phyloP scores from a whole-genome alignment of 2,329 filamentous ascomycete species.

The Fusarium caatingaense region DNA sequence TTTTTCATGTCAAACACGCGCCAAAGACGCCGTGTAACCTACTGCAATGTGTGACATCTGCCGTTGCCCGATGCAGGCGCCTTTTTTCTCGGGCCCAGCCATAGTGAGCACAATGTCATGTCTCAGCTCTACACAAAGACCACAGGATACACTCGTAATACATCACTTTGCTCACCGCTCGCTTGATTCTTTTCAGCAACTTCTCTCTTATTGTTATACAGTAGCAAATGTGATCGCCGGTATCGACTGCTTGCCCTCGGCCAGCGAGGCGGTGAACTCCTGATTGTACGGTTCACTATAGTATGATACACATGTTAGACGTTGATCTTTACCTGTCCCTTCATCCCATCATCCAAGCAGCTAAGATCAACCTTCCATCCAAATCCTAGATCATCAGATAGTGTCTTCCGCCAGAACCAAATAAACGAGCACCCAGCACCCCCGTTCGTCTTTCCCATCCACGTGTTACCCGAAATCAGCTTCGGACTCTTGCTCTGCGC shows the following conservation, averaged over 20 bases:
- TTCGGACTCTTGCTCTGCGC: conserved; percentile 51
- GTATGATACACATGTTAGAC: conserved; percentile 30
- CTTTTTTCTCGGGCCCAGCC: conserved; percentile 23
- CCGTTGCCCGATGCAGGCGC: conserved; percentile 17
- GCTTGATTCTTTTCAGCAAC: not conserved
- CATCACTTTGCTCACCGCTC: conserved; percentile 35
- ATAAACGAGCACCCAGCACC: conserved; percentile 14
- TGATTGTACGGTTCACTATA: conserved; percentile 16
- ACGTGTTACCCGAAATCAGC: conserved; percentile 54
- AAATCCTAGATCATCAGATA: conserved; percentile 36
- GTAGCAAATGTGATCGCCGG: conserved; percentile 16
- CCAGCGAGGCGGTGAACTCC: conserved; percentile 35
- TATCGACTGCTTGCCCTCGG: conserved; percentile 34
- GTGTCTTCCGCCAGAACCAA: conserved; percentile 16
- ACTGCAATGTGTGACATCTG: conserved; percentile 5
- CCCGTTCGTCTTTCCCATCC: conserved; percentile 49
- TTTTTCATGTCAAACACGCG: conserved; percentile 22
- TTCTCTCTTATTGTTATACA: not conserved
- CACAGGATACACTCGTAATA: conserved; percentile 14
- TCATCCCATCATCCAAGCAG: conserved; percentile 34
- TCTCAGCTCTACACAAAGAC: conserved; percentile 14
- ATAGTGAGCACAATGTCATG: conserved; percentile 10
- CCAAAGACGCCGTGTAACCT: conserved; percentile 7
- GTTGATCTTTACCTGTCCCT: conserved; percentile 28
- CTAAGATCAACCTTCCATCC: conserved; percentile 28